Conservation (phyloP, 1,284 basidiomycete species). For the Volvariella volvacea region DNA sequence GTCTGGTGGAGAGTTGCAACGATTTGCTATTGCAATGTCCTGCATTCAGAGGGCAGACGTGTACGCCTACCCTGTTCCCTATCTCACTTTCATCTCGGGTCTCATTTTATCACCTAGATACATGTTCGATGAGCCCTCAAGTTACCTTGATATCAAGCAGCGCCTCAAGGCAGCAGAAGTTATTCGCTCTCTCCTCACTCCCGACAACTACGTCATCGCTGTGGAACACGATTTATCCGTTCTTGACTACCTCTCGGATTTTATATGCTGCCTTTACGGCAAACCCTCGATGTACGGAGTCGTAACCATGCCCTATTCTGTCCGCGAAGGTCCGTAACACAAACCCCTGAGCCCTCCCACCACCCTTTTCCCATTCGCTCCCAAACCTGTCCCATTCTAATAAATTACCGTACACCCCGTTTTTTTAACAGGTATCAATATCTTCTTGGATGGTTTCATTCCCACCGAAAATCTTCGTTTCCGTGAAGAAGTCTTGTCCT, state of each 20-base stretch:
- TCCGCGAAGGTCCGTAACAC: constrained; percentile 88
- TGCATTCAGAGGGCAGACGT: constrained; percentile 92
- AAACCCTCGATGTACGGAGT: constrained; percentile 97
- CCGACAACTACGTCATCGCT: constrained; percentile 87
- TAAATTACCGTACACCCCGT: constrained; percentile 9
- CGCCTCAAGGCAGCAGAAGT: constrained; percentile 94
- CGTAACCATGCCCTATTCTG: constrained; percentile 95
- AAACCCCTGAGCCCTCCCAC: not conserved
- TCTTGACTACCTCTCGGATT: constrained; percentile 95
- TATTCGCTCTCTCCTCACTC: constrained; percentile 78
- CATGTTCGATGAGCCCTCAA: constrained; percentile 97
- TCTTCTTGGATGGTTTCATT: constrained; percentile 95
- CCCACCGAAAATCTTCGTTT: constrained; percentile 98
- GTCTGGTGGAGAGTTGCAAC: constrained; percentile 92
- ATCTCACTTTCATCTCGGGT: constrained; percentile 6
- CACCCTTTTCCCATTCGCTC: not conserved
- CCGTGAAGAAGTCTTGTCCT: constrained; percentile 88
- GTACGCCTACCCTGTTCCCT: constrained; percentile 25
- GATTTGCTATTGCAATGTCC: constrained; percentile 93
- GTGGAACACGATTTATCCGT: constrained; percentile 98
- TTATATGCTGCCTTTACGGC: constrained; percentile 94
- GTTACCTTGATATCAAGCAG: constrained; percentile 93
- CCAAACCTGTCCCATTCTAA: constrained; percentile 3
- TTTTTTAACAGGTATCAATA: constrained; percentile 89
- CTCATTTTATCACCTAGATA: constrained; percentile 46